Conservation (phyloP, 2,329 filamentous ascomycete genomes). For the Alternaria viburni region DNA sequence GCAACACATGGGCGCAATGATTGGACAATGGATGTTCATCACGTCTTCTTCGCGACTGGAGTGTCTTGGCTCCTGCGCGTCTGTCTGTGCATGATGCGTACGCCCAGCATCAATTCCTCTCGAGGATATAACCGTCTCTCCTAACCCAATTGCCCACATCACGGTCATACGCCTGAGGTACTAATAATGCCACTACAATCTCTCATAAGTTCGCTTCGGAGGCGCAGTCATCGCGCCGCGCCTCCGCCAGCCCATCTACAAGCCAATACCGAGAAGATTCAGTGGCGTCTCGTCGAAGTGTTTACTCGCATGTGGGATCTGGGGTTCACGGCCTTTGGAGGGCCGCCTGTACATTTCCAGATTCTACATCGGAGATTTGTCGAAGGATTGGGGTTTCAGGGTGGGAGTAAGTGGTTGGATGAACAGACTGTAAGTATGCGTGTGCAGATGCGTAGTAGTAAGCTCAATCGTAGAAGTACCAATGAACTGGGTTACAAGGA, state of each 20-base stretch:
- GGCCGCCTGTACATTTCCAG: constrained; percentile 73
- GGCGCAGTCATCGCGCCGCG: constrained; percentile 12
- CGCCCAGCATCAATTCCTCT: background rate
- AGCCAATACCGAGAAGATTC: constrained; percentile 29
- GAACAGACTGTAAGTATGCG: constrained; percentile 64
- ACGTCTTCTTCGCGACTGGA: background rate
- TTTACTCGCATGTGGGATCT: constrained; percentile 60
- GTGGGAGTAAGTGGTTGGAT: constrained; percentile 68
- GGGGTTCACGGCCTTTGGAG: constrained; percentile 70
- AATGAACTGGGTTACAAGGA: background rate
- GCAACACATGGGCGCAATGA: constrained; percentile 8
- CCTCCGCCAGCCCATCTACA: constrained; percentile 1
- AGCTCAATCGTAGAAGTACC: accelerated
- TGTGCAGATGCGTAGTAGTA: background rate
- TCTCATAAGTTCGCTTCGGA: constrained; percentile 29
- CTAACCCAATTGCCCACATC: no score
- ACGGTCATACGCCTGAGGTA: background rate
- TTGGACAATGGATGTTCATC: background rate
- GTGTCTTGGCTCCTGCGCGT: background rate
- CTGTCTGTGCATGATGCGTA: background rate
- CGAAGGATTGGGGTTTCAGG: constrained; percentile 52
- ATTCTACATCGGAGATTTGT: constrained; percentile 71
- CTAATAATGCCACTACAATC: constrained; percentile 24
- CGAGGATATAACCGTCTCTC: background rate
- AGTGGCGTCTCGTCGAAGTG: constrained; percentile 35